These are phyloP conservation scores for Cercophora scortea DNA, from an alignment of 495 filamentous ascomycete species.

Conservation along the genomic window DNA sequence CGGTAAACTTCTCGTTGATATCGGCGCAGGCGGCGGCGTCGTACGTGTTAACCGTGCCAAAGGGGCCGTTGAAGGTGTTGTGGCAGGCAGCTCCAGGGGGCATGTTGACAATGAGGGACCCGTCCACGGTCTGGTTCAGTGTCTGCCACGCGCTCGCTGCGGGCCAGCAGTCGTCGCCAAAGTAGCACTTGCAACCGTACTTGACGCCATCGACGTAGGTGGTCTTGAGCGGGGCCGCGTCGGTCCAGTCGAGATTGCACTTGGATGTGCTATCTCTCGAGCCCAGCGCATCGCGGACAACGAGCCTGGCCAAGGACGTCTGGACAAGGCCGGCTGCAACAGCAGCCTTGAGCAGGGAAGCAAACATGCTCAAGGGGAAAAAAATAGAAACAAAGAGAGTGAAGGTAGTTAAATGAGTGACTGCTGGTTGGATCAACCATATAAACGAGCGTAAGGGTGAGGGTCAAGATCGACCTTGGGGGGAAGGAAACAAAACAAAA, in stretches of 20 bases:
- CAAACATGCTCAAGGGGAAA: neutral
- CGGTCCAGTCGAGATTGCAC: conserved; percentile 3
- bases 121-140: conserved; percentile 23
- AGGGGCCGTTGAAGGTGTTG: conserved; percentile 14
- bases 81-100: conserved; percentile 23
- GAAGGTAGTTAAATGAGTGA: too few species aligned
- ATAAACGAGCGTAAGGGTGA: too few species aligned
- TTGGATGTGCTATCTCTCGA: neutral
- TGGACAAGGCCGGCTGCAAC: neutral
- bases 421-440: too few species aligned
- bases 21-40: conserved; percentile 21
- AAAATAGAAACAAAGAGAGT: too few species aligned
- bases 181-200: conserved; percentile 29
- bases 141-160: conserved; percentile 14
- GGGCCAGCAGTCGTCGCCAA: conserved; percentile 29
- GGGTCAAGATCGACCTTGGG: too few species aligned
- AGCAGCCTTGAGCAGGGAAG: neutral
- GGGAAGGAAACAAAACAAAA: too few species aligned
- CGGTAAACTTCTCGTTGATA: conserved; percentile 21
- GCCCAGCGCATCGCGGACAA: neutral
- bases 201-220: conserved; percentile 9
- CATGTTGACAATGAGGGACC: conserved; percentile 15
- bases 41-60: conserved; percentile 21
- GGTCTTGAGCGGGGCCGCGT: conserved; percentile 1
- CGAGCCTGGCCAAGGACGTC: neutral